These are phyloP conservation scores for Nothophaeocryptopus gaeumannii DNA, from an alignment of 2,329 filamentous ascomycete species.

Conservation along the genomic window DNA sequence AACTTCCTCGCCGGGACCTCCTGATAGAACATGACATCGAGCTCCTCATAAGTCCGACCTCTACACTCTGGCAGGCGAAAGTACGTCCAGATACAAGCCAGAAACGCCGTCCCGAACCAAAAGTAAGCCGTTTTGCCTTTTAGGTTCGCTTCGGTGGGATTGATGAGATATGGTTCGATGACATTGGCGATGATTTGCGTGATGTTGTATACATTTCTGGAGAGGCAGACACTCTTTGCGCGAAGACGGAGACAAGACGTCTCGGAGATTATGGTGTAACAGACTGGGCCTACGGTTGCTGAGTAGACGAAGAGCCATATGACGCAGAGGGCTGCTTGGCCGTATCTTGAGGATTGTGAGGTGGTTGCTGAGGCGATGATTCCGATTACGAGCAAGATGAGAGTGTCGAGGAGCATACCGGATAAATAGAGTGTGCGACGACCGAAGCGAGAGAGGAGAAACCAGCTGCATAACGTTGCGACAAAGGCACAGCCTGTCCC, in stretches of 20 bases:
- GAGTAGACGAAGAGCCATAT: constrained; percentile 29
- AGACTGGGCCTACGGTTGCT: constrained; percentile 34
- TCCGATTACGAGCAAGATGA: constrained; percentile 30
- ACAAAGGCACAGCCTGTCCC: constrained; percentile 30
- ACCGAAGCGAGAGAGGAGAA: constrained; percentile 35
- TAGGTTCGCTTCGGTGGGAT: constrained; percentile 32
- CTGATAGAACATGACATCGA: constrained; percentile 42
- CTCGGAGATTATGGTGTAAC: constrained; percentile 34
- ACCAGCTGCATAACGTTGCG: constrained; percentile 34
- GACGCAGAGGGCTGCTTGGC: constrained; percentile 35
- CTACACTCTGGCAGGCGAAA: constrained; percentile 41
- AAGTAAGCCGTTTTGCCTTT: constrained; percentile 42
- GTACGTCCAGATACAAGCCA: constrained; percentile 38
- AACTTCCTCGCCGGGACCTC: constrained; percentile 37
- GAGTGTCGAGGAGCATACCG: constrained; percentile 28
- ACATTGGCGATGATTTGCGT: constrained; percentile 35
- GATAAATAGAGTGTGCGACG: constrained; percentile 36
- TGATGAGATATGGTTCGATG: constrained; percentile 39
- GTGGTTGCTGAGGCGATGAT: constrained; percentile 20
- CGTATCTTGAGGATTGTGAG: constrained; percentile 26
- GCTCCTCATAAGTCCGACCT: constrained; percentile 41
- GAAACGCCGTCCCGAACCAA: constrained; percentile 35
- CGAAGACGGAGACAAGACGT: constrained; percentile 31
- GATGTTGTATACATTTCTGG: constrained; percentile 32
- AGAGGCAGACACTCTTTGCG: constrained; percentile 30